A percentile compares a stretch with the other conserved stretches of the same genome.
These are phyloP conservation scores for Anthracocystis panici-leucophaei DNA, from an alignment of 1,284 basidiomycete genomes.

Conservation along the genomic window DNA sequence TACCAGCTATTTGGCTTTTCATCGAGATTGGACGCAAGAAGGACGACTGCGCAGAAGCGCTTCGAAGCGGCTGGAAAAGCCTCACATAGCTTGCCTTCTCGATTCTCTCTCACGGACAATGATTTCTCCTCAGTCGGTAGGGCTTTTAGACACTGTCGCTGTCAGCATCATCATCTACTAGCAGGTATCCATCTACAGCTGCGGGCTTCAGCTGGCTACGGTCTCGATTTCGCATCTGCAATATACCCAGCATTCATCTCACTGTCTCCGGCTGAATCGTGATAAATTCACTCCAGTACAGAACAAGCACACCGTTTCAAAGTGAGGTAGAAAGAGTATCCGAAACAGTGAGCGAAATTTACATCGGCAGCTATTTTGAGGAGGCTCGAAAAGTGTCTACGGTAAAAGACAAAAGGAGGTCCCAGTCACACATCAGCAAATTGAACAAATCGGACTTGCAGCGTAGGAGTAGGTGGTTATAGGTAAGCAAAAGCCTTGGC, in stretches of 20 bases:
- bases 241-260: conserved; percentile 2
- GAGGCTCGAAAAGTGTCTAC: no score
- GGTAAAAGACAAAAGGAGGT: no score
- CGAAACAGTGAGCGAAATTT: no score
- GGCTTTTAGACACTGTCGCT: not conserved
- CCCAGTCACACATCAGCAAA: no score
- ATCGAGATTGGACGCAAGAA: conserved; percentile 42
- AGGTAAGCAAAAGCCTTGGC: no score
- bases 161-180: no score
- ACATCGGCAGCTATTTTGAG: no score
- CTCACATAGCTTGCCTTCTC: not conserved
- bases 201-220: not conserved
- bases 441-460: no score
- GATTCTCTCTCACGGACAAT: not conserved
- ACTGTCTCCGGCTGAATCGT: not conserved
- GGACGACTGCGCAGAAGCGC: conserved; percentile 32
- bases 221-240: not conserved
- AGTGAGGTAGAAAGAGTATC: no score
- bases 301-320: no score
- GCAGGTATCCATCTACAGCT: not conserved
- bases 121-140: not conserved
- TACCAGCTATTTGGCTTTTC: conserved; percentile 50
- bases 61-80: conserved; percentile 31
- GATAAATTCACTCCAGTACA: no score
- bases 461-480: no score